Conservation (phyloP, 2,329 filamentous ascomycete species). For the Penicillium hordei region DNA sequence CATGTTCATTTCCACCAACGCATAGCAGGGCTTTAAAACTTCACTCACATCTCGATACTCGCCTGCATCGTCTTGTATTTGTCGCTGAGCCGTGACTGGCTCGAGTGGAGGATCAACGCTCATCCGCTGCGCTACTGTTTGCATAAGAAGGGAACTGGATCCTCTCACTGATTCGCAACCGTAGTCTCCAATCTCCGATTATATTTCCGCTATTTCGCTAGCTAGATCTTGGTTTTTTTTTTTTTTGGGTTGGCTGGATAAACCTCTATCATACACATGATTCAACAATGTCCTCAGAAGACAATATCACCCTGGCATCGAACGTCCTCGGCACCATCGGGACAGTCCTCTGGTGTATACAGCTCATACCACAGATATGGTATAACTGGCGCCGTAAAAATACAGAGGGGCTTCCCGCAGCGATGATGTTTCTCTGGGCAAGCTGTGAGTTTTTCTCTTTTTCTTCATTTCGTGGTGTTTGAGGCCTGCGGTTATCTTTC, state of each 20-base stretch:
- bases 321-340: slow-evolving; percentile 45
- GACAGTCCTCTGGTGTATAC: slow-evolving; percentile 43
- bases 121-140: not conserved
- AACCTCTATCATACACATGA: not conserved
- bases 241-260: too few species aligned
- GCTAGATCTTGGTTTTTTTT: not conserved
- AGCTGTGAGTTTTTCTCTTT: slow-evolving; percentile 40
- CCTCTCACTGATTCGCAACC: not conserved
- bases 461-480: not conserved
- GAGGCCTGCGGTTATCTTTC: not conserved
- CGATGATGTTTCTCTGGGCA: slow-evolving; percentile 67
- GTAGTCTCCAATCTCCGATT: not conserved
- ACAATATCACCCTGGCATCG: slow-evolving; percentile 36
- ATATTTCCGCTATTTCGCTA: not conserved
- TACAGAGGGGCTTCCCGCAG: slow-evolving; percentile 60
- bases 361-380: slow-evolving; percentile 54
- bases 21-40: not conserved
- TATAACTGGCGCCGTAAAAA: slow-evolving; percentile 61
- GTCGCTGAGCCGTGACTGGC: not conserved
- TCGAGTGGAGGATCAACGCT: too few species aligned
- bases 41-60: not conserved
- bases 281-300: slow-evolving; percentile 5
- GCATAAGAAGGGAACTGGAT: not conserved
- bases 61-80: not conserved
- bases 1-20: not conserved